These are phyloP conservation scores for Sporothrix pseudoabietina DNA, from an alignment of 2,329 filamentous ascomycete genomes.

Conservation along the genomic window DNA sequence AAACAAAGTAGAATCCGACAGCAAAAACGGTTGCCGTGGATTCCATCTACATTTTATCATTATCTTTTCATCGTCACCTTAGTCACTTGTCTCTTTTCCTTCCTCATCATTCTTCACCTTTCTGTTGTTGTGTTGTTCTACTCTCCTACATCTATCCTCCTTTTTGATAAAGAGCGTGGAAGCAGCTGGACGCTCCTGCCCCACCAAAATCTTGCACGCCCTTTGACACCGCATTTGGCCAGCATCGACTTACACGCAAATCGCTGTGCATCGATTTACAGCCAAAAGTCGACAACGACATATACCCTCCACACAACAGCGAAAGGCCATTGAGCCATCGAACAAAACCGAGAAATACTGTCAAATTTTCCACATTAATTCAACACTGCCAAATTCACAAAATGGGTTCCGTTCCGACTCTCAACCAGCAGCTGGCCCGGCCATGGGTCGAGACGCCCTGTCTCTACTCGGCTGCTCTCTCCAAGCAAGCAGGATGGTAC, in stretches of 20 bases:
- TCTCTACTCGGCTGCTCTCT: conserved; percentile 65
- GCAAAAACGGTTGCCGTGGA: conserved; percentile 13
- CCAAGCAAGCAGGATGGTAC: conserved; percentile 68
- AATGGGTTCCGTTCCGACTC: conserved; percentile 29
- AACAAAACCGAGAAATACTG: background rate
- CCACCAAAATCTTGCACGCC: background rate
- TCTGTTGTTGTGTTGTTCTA: background rate
- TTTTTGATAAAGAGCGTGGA: conserved; percentile 9
- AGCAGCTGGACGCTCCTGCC: conserved; percentile 15
- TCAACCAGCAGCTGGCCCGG: conserved; percentile 34
- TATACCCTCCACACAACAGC: background rate
- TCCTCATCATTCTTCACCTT: background rate
- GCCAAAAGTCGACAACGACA: background rate
- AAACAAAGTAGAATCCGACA: background rate
- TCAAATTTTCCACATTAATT: background rate
- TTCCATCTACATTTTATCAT: conserved; percentile 4
- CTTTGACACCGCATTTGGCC: conserved; percentile 19
- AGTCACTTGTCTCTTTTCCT: background rate
- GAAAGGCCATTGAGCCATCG: background rate
- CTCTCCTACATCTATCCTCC: background rate
- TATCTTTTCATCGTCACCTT: background rate
- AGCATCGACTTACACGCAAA: conserved; percentile 10
- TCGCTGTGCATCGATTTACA: background rate
- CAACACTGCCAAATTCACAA: background rate
- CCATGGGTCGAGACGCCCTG: conserved; percentile 72